Evolutionary conservation across 73 alveolate species (phyloP), one percentile per base, ranked within the genome.

Genomic region (Paramecium caudatum): DNA sequence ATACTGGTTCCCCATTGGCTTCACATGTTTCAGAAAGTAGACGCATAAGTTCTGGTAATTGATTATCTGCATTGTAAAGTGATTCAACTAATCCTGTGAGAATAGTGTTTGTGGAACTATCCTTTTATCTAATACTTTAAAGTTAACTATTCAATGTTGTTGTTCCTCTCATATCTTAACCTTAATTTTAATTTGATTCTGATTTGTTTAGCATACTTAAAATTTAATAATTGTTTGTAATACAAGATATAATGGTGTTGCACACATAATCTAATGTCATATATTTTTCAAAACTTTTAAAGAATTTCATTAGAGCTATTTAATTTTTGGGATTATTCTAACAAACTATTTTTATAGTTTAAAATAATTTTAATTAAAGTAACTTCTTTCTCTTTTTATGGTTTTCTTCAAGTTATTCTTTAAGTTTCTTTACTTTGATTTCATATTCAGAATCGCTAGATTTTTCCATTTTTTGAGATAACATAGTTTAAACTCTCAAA

Each of bases 1-100:
- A 74, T 3, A 74, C 65, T 10, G 88, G 88, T 39, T 45, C 68
- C 5, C 47, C 62, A 74, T 74, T 45, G 1, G 88, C 88, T 45
- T 39, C 43, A 41, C 88, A 74, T 9, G 88, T 27, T 21, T 30
- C 39, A 8, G 88, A 30, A 9, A 74, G n/a, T 34, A 74, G 19
- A 19, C 43, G 47, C 21, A 74, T 10, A 16, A 74, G 32, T 17
- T 74, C 88, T 41, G 88, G 88, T 12, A 37, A 41, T 13, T 15
- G 33, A 36, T 41, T 1, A 19, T 74, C 62, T 19, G 6, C 37
- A 10, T 34, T 68, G n/a, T 34, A 68, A 3, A 37, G 1, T 4
- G 34, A 8, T 2, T 55, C 80, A 19, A 55, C 10, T 2, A 55
- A 23, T 23, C 80, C 30, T 5, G 80, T 27, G 23, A 55, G 13